These are phyloP conservation scores for Blastobotrys muscicola DNA, from an alignment of 805 yeast species.

Conservation along the genomic window DNA sequence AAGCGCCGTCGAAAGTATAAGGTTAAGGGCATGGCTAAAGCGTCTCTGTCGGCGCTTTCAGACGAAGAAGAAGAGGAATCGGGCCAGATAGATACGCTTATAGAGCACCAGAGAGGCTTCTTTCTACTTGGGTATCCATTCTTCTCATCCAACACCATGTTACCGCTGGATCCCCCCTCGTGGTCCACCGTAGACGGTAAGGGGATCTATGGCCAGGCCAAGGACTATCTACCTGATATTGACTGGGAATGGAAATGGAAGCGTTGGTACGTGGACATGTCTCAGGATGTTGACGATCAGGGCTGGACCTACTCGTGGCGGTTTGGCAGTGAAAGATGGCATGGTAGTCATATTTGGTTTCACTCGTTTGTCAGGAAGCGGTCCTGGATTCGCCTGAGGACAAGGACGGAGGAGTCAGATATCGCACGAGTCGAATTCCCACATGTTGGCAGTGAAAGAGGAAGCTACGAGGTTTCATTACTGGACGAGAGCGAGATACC, in stretches of 20 bases:
- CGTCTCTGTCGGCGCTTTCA: not conserved
- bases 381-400: conserved; percentile 44
- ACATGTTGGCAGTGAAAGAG: no score
- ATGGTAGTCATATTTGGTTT: conserved; percentile 43
- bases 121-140: conserved; percentile 30
- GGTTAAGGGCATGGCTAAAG: no score
- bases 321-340: conserved; percentile 47
- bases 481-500: no score
- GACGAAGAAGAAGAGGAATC: conserved; percentile 9
- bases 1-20: no score
- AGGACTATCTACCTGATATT: conserved; percentile 40
- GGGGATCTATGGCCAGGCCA: conserved; percentile 24
- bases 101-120: conserved; percentile 35
- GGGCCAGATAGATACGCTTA: conserved; percentile 22
- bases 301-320: conserved; percentile 70
- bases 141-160: conserved; percentile 28
- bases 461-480: no score
- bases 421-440: not conserved
- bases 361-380: conserved; percentile 60
- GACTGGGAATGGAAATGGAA: conserved; percentile 63
- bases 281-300: conserved; percentile 62
- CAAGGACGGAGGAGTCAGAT: conserved; percentile 1
- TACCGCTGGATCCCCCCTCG: conserved; percentile 31
- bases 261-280: conserved; percentile 67
- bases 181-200: conserved; percentile 27